A percentile compares a stretch with the other conserved stretches of the same genome.
Evolutionary conservation across 179 eudicot genomes (phyloP).

Genomic region (Actinidia arguta): DNA sequence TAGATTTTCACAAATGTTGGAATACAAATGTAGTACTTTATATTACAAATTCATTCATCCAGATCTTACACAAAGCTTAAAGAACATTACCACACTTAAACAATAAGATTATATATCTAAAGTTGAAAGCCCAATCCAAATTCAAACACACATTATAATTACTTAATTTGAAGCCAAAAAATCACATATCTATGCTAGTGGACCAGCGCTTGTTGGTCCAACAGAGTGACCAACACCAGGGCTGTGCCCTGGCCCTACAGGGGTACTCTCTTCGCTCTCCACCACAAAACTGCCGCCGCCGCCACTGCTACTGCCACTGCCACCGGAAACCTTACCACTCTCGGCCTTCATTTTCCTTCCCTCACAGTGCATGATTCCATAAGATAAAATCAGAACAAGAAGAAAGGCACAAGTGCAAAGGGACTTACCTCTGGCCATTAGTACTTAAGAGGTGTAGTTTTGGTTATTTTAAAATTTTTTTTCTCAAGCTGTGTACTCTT

Average conservation of each 20-base stretch:
- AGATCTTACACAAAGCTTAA: neutral
- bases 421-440: conserved; percentile 17
- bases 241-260: conserved; percentile 5
- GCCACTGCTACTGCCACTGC: no score
- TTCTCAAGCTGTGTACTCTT: neutral
- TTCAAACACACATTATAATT: neutral
- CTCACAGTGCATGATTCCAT: neutral
- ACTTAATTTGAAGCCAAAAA: neutral
- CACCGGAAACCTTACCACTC: neutral
- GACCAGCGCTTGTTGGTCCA: neutral
- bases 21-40: neutral
- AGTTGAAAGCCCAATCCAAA: neutral
- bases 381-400: conserved; percentile 10
- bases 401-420: conserved; percentile 11
- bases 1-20: no score
- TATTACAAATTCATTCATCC: no score
- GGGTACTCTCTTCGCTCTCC: neutral
- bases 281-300: neutral
- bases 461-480: neutral
- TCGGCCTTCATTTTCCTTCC: conserved; percentile 16
- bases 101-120: no score
- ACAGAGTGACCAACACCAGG: conserved; percentile 22
- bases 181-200: neutral
- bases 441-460: neutral
- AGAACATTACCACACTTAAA: neutral